Evolutionary conservation across 1,284 basidiomycete species (phyloP).

Genomic region (Austroboletus novae-zelandiae): DNA sequence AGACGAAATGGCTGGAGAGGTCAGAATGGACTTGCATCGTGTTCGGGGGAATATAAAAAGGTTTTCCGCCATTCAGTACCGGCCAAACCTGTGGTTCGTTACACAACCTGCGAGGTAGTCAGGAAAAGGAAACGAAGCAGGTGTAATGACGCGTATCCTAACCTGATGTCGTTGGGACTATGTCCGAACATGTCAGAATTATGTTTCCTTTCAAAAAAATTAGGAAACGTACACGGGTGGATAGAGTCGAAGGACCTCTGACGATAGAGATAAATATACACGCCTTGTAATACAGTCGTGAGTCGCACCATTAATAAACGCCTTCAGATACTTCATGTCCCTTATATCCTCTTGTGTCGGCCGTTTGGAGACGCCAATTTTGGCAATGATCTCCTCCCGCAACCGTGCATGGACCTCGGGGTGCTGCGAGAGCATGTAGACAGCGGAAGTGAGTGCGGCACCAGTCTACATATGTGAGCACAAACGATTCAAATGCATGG

Average conservation of each 20-base stretch:
- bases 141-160: neutral
- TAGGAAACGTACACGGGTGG: constrained; percentile 49
- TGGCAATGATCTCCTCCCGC: constrained; percentile 49
- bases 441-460: constrained; percentile 46
- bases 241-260: constrained; percentile 59
- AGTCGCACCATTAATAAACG: constrained; percentile 55
- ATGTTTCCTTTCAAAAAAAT: neutral
- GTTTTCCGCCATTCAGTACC: constrained; percentile 17
- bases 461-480: constrained; percentile 39
- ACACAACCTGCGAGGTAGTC: constrained; percentile 27
- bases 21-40: constrained; percentile 13
- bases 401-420: constrained; percentile 45
- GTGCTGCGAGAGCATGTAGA: constrained; percentile 56
- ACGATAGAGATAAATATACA: neutral
- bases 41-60: constrained; percentile 22
- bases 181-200: constrained; percentile 1
- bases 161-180: constrained; percentile 51
- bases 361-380: constrained; percentile 40
- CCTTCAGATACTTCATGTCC: constrained; percentile 55
- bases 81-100: constrained; percentile 20
- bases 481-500: neutral
- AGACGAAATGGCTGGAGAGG: neutral
- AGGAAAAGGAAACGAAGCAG: constrained; percentile 5
- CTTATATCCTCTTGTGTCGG: constrained; percentile 53
- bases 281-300: neutral